Evolutionary conservation across 306 rosid species (phyloP), one percentile per base, ranked within the genome.

Genomic region (Ormosia semicastrata): DNA sequence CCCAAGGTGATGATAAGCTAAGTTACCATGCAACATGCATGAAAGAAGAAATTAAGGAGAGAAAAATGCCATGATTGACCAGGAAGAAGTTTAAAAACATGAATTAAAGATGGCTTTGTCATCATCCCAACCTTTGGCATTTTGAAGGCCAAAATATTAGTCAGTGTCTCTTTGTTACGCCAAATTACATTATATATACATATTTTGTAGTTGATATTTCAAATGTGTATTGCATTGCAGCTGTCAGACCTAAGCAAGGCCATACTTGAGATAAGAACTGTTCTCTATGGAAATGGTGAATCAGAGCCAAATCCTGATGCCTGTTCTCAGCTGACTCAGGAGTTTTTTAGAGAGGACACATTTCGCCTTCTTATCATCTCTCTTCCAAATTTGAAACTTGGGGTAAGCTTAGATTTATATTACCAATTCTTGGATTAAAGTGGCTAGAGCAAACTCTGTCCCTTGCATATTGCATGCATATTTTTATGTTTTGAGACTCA

Each of bases 251-350:
- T 93, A 71, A 46, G 82, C 30, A 91, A 86, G 77, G 60, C 85
- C 8, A 82, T 93, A 9, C 34, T 73, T 53, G 92, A 89, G 56
- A 83, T 90, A 41, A 89, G 86, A 49, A 83, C 86, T 0, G n/a
- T 83, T 75, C 87, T 93, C 1, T 93, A 83, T 81, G 98, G 98
- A 17, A 66, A 75, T 49, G 91, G 76, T 15, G 93, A 50, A 50
- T 72, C 87, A 8, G 98, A 91, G 77, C 94, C 98, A 29, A 80
- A 43, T 69, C 65, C 79, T 36, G 96, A 90, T 6, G 88, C 92
- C 7, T 93, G 96, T 75, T 78, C 90, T 62, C 94, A 83, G 53
- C 50, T 93, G 14, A 90, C 98, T 1, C 84, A 36, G 29, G 96
- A 91, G 75, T 91, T 91, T 75, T 93, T 91, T 41, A 86, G 8